A percentile compares a stretch with the other conserved stretches of the same genome.
Evolutionary conservation across 805 yeast species (phyloP).

Genomic region (Debaryomyces tyrocola): DNA sequence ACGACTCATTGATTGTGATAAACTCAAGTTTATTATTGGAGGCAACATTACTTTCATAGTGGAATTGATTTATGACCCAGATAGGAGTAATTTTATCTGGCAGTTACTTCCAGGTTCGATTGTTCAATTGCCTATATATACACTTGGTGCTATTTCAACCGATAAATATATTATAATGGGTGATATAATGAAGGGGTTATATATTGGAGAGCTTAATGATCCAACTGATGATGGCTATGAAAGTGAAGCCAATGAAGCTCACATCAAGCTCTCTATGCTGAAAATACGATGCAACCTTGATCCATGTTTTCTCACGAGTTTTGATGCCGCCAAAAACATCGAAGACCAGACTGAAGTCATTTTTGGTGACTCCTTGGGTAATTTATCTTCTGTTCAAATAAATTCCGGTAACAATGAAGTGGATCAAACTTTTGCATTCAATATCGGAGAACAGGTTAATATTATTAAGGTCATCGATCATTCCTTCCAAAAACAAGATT

Average conservation of each 20-base stretch:
- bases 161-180: conserved; percentile 9
- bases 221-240: neutral
- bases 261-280: conserved; percentile 1
- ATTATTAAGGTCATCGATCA: conserved; percentile 10
- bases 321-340: conserved; percentile 5
- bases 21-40: conserved; percentile 12
- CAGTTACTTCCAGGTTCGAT: conserved; percentile 9
- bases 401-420: conserved; percentile 5
- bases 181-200: conserved; percentile 19
- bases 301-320: conserved; percentile 14
- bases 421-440: conserved; percentile 14
- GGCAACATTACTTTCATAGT: conserved; percentile 16
- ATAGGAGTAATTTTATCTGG: conserved; percentile 9
- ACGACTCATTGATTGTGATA: conserved; percentile 9
- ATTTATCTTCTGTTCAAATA: conserved; percentile 14
- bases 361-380: conserved; percentile 32
- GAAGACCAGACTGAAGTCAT: conserved; percentile 6
- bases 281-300: conserved; percentile 1
- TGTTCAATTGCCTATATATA: conserved; percentile 8
- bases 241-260: neutral
- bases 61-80: neutral
- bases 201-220: neutral
- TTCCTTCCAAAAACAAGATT: neutral
- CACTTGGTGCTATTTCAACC: conserved; percentile 5
- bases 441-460: conserved; percentile 32